phyloP scores from a whole-genome alignment of 768 basidiomycete genomes.

The Neoboletus magnificus region DNA sequence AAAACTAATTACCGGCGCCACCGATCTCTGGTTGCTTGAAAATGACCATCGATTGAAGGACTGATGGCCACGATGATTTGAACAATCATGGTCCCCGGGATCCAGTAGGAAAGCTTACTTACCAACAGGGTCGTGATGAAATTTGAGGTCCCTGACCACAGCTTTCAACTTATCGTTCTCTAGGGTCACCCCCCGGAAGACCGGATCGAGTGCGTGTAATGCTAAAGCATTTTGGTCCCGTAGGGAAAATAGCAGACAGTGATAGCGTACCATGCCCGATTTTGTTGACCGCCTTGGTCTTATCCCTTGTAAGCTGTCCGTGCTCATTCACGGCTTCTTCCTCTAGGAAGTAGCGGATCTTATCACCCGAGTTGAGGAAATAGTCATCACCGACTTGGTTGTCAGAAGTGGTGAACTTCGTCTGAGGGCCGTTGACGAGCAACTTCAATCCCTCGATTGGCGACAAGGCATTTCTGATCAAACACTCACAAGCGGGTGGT shows the following conservation, averaged over 20 bases:
- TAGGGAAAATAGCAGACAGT: background rate
- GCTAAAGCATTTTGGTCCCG: conserved; percentile 39
- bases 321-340: conserved; percentile 72
- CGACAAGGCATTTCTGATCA: background rate
- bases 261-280: conserved; percentile 79
- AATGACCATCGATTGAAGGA: conserved; percentile 92
- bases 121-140: conserved; percentile 86
- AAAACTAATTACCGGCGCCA: conserved; percentile 64
- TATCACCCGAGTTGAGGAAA: conserved; percentile 89
- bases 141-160: conserved; percentile 74
- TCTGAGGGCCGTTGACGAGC: conserved; percentile 43
- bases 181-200: conserved; percentile 75
- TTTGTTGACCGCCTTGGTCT: conserved; percentile 88
- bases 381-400: conserved; percentile 89
- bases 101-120: conserved; percentile 18
- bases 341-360: conserved; percentile 94
- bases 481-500: conserved; percentile 74
- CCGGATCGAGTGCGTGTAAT: conserved; percentile 80
- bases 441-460: background rate
- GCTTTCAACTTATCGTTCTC: conserved; percentile 68
- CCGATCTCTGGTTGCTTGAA: conserved; percentile 94
- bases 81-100: background rate
- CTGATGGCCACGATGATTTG: conserved; percentile 34
- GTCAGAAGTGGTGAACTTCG: conserved; percentile 81
- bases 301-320: conserved; percentile 68